Base-by-base conservation (phyloP, 2,329 filamentous ascomycete genomes). In the Amauroascus niger region DNA sequence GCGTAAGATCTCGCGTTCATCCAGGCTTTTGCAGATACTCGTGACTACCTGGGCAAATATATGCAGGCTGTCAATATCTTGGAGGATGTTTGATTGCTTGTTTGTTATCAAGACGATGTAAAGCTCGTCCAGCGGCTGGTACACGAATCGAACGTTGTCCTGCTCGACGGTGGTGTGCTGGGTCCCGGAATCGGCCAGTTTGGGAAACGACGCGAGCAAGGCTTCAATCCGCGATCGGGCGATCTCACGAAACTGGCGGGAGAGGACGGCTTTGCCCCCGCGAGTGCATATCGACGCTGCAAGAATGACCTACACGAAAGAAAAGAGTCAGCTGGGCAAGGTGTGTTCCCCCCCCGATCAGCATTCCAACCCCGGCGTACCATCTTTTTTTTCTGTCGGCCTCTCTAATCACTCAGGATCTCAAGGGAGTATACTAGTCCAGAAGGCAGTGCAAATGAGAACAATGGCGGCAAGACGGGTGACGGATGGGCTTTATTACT, bases 91-190 rank as follows among this genome's bases (percentile, higher is more conserved):
- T 71, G 91, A 97, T 77, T 97, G 93, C 65, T 89, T 87, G 78
- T 98, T 98, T 71, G 94, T 98, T 74, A 98, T 97, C 66, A 98
- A 83, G 61, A 98, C 91, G 82, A 98, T 97, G 80, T 98, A 98
- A 60, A 98, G 84, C 77, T 98, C 94, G 74, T 98, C 94, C 60
- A 98, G 80, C 57, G 93, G 94, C 71, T 98, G 93, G 78, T 98
- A 98, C 55, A 98, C 93, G 69, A 96, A 98, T 75, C 93, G 91
- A 67, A 98, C 93, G 76, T 95, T 97, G 76, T 98, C 94, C 74
- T 97, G 90, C 74, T 98, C 93, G 65, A 97, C 90, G 5, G 88
- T 98, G 26, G 93, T 98, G 73, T 98, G 93, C 73, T 98, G 93
- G 50, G 89, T 96, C 57, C 90, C 87, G 58, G 87, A 89, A 71